These are phyloP conservation scores for Colletotrichum cereale DNA, from an alignment of 2,329 filamentous ascomycete genomes.

Conservation along the genomic window DNA sequence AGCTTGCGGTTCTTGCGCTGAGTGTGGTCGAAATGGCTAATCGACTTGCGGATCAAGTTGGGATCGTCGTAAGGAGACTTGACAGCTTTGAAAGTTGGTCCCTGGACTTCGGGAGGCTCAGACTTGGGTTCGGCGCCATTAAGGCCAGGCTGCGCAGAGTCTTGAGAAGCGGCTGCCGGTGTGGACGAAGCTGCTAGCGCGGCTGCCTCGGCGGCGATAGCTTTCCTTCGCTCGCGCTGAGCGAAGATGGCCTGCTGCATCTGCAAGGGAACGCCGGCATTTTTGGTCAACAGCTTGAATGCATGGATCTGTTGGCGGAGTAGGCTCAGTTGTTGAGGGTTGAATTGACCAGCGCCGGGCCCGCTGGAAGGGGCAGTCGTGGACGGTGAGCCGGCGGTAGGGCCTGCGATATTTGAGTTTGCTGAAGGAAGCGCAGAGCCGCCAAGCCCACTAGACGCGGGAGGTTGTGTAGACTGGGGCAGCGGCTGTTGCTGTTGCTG, in stretches of 20 bases:
- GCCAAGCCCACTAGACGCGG: conserved; percentile 51
- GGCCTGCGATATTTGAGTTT: conserved; percentile 44
- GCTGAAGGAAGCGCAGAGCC: conserved; percentile 53
- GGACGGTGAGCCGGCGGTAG: conserved; percentile 45
- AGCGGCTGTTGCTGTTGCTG: conserved; percentile 55
- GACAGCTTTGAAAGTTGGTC: conserved; percentile 76
- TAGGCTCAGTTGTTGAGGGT: conserved; percentile 81
- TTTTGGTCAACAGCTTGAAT: conserved; percentile 91
- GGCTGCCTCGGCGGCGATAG: conserved; percentile 63
- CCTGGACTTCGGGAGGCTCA: conserved; percentile 52
- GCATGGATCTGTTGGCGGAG: conserved; percentile 90
- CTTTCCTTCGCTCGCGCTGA: conserved; percentile 75
- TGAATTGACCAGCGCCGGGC: conserved; percentile 67
- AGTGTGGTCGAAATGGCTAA: conserved; percentile 85
- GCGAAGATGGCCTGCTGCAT: conserved; percentile 88
- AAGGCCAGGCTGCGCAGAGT: conserved; percentile 47
- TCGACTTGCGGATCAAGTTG: conserved; percentile 63
- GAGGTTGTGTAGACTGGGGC: conserved; percentile 51
- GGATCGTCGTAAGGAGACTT: conserved; percentile 76
- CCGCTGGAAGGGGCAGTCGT: conserved; percentile 46
- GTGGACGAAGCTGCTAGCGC: conserved; percentile 53
- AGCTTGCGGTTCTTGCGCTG: conserved; percentile 81
- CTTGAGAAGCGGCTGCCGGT: conserved; percentile 43
- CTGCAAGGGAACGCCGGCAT: conserved; percentile 80
- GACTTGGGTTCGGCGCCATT: conserved; percentile 54